Conservation (phyloP, 768 basidiomycete genomes). For the Sistotremastrum suecicum region DNA sequence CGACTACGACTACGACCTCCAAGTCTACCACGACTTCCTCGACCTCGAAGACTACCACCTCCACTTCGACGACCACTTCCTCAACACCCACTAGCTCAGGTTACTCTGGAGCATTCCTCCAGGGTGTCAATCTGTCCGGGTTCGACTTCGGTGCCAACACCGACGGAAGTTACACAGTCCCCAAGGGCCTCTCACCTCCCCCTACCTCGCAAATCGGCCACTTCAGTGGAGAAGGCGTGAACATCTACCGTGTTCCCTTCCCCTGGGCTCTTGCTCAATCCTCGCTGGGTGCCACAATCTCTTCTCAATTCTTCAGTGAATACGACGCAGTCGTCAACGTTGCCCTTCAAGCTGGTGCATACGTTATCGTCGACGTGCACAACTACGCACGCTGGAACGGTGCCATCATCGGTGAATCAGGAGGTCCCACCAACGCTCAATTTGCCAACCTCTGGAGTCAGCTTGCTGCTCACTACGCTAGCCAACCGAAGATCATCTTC, state of each 20-base stretch:
- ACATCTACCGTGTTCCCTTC: slow-evolving; percentile 29
- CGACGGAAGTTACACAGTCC: slow-evolving; percentile 17
- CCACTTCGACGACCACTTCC: slow-evolving; percentile 9
- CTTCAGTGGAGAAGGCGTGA: slow-evolving; percentile 34
- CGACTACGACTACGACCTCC: neutral
- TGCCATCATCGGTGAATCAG: slow-evolving; percentile 22
- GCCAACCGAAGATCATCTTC: slow-evolving; percentile 22
- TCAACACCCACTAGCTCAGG: neutral
- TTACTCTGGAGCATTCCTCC: slow-evolving; percentile 21
- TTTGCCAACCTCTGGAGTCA: slow-evolving; percentile 27
- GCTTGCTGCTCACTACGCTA: slow-evolving; percentile 24
- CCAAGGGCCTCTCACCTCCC: slow-evolving; percentile 13
- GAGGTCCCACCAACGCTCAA: slow-evolving; percentile 27
- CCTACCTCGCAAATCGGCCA: slow-evolving; percentile 33
- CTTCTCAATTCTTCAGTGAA: slow-evolving; percentile 26
- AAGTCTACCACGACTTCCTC: no score
- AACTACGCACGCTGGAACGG: slow-evolving; percentile 50
- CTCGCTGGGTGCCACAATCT: slow-evolving; percentile 31
- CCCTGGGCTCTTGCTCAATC: slow-evolving; percentile 42
- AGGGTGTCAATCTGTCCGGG: slow-evolving; percentile 36
- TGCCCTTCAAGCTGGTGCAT: slow-evolving; percentile 27
- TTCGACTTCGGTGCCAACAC: slow-evolving; percentile 26
- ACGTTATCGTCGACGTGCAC: slow-evolving; percentile 42
- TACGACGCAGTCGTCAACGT: slow-evolving; percentile 38
- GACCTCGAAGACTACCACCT: slow-evolving; percentile 1